These are phyloP conservation scores for Nakazawaea holstii DNA, from an alignment of 805 yeast species.

Conservation along the genomic window DNA sequence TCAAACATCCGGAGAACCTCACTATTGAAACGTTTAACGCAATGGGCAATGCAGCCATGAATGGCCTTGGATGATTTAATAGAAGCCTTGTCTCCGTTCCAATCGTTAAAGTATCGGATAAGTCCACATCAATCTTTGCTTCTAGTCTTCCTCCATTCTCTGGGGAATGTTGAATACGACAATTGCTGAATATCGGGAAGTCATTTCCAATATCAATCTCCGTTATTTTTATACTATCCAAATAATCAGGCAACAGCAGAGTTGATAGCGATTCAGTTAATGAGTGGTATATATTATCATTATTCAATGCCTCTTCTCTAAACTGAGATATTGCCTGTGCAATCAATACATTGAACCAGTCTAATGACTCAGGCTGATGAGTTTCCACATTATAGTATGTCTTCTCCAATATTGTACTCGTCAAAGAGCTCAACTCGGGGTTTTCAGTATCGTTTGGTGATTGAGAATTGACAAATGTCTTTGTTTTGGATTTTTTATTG, in stretches of 20 bases:
- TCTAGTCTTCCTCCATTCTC: slow-evolving; percentile 55
- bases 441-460: slow-evolving; percentile 23
- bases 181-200: slow-evolving; percentile 91
- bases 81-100: slow-evolving; percentile 79
- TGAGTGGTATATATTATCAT: slow-evolving; percentile 80
- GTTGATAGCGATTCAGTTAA: slow-evolving; percentile 60
- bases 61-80: slow-evolving; percentile 76
- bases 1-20: slow-evolving; percentile 83
- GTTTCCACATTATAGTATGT: slow-evolving; percentile 87
- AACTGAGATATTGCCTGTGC: slow-evolving; percentile 88
- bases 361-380: slow-evolving; percentile 86
- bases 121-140: slow-evolving; percentile 87
- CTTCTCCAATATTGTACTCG: slow-evolving; percentile 64
- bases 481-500: slow-evolving; percentile 20
- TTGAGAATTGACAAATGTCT: slow-evolving; percentile 17
- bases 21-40: slow-evolving; percentile 82
- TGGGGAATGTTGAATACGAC: slow-evolving; percentile 65
- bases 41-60: slow-evolving; percentile 84
- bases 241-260: slow-evolving; percentile 69
- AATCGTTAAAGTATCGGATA: slow-evolving; percentile 79
- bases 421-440: slow-evolving; percentile 23
- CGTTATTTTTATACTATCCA: slow-evolving; percentile 72
- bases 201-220: slow-evolving; percentile 93
- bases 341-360: slow-evolving; percentile 93
- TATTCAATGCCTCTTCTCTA: slow-evolving; percentile 79